Evolutionary conservation across 805 yeast genomes (phyloP).

Genomic region (Pachysolen tannophilus): DNA sequence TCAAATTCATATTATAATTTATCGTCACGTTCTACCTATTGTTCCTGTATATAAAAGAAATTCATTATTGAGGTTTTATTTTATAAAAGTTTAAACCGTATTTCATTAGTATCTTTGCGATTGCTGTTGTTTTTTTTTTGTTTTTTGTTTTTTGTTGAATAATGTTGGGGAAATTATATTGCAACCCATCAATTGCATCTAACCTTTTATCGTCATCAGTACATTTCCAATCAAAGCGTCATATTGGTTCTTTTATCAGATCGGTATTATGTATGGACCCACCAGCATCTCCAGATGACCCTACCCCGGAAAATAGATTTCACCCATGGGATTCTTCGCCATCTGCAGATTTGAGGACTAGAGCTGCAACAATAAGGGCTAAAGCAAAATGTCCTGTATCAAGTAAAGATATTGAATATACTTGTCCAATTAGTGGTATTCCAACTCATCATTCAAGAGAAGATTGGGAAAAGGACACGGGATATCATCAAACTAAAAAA

Average conservation of each 20-base stretch:
- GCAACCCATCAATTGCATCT: too few species aligned
- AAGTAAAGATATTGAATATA: constrained; percentile 64
- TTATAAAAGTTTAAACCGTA: too few species aligned
- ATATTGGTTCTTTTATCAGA: constrained; percentile 25
- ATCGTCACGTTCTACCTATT: too few species aligned
- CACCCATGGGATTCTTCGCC: constrained; percentile 94
- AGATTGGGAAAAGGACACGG: constrained; percentile 79
- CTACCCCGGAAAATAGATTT: constrained; percentile 66
- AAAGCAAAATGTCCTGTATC: constrained; percentile 91
- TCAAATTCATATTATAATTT: too few species aligned
- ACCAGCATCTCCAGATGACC: constrained; percentile 56
- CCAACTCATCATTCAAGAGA: constrained; percentile 91
- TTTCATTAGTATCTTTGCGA: too few species aligned
- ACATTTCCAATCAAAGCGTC: too few species aligned
- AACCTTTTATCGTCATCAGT: too few species aligned
- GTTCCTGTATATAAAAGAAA: too few species aligned
- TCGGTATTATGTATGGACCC: constrained; percentile 42
- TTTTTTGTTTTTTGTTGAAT: too few species aligned
- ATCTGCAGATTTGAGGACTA: constrained; percentile 72
- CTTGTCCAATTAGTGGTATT: constrained; percentile 91
- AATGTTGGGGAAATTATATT: too few species aligned
- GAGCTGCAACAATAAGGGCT: constrained; percentile 87
- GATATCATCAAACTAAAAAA: constrained; percentile 58
- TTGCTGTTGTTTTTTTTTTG: too few species aligned
- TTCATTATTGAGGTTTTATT: too few species aligned